Conservation (phyloP, 2,329 filamentous ascomycete genomes). For the Arthrobotrys megalospora region DNA sequence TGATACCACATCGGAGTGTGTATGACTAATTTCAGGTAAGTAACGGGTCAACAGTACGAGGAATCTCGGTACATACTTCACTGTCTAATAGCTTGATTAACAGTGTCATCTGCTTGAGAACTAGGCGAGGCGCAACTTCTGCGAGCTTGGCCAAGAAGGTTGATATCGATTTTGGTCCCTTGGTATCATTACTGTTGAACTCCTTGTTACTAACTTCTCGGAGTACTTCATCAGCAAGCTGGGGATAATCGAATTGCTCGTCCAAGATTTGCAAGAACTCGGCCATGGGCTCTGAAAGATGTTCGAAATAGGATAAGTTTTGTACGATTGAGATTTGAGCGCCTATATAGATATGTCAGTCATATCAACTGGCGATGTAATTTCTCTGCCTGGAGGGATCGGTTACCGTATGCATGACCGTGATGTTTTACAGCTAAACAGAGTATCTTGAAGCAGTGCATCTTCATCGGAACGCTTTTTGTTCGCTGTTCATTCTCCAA, state of each 20-base stretch:
- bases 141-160: conserved; percentile 93
- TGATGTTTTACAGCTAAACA: conserved; percentile 98
- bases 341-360: conserved; percentile 70
- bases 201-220: conserved; percentile 96
- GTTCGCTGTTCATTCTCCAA: conserved; percentile 93
- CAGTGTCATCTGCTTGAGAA: conserved; percentile 98
- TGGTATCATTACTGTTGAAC: conserved; percentile 96
- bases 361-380: neutral
- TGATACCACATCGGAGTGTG: conserved; percentile 90
- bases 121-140: conserved; percentile 88
- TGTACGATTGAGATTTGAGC: conserved; percentile 98
- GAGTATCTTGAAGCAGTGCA: conserved; percentile 97
- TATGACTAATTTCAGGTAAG: conserved; percentile 76
- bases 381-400: neutral
- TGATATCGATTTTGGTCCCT: conserved; percentile 95
- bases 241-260: conserved; percentile 97
- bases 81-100: conserved; percentile 95
- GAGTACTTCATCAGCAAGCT: conserved; percentile 92
- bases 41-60: neutral
- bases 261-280: conserved; percentile 96
- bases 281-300: conserved; percentile 98
- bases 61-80: conserved; percentile 74
- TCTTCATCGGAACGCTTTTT: conserved; percentile 88
- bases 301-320: conserved; percentile 97
- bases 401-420: conserved; percentile 90